Evolutionary conservation across 495 filamentous ascomycete genomes (phyloP).

Genomic region (Xylaria longipes): DNA sequence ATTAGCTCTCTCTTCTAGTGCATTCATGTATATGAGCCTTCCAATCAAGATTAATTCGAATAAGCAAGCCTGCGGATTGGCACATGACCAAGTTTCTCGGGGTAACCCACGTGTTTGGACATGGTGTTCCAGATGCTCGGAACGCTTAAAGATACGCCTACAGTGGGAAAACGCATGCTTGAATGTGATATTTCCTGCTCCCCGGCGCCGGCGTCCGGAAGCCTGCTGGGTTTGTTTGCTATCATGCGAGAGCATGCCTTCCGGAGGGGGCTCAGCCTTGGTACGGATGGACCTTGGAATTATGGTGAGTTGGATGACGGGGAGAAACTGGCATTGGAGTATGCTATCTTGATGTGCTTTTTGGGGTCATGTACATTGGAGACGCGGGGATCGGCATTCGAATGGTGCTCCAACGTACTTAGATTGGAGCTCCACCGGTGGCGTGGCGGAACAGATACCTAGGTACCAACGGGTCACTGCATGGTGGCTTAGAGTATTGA

Average conservation of each 20-base stretch:
- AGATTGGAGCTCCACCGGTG: background rate
- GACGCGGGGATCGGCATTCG: background rate
- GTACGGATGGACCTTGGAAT: background rate
- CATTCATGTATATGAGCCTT: too few relatives aligned
- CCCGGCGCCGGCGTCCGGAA: background rate
- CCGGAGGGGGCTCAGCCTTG: background rate
- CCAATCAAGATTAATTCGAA: background rate
- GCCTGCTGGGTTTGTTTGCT: background rate
- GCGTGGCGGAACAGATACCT: background rate
- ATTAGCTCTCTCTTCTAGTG: background rate
- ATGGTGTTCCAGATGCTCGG: slow-evolving; percentile 54
- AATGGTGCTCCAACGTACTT: background rate
- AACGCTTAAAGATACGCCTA: slow-evolving; percentile 43
- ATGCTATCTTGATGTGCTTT: background rate
- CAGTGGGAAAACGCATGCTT: slow-evolving; percentile 41
- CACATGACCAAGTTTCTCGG: background rate
- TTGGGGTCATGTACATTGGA: background rate
- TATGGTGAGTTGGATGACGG: background rate
- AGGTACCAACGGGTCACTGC: too few relatives aligned
- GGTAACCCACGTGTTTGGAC: slow-evolving; percentile 50
- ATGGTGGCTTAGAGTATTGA: background rate
- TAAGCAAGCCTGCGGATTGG: too few relatives aligned
- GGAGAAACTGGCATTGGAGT: background rate
- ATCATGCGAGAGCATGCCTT: background rate
- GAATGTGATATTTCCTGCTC: background rate